These are phyloP conservation scores for Podaxis carcinomalis DNA, from an alignment of 768 basidiomycete genomes.

Conservation along the genomic window DNA sequence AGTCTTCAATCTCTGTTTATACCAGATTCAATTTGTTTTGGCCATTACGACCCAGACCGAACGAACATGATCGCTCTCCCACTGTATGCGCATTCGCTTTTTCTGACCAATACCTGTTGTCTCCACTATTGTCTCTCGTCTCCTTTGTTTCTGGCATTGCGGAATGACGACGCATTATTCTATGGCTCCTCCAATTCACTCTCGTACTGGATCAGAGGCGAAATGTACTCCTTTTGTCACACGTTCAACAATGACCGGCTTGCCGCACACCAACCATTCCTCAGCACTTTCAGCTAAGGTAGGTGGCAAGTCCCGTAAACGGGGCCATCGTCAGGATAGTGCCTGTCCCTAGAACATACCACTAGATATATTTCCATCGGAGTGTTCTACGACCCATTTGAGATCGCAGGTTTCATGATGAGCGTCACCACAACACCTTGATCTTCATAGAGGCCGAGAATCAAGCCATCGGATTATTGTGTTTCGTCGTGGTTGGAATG, in stretches of 20 bases:
- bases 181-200: conserved; percentile 51
- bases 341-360: conserved; percentile 48
- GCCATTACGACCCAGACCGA: too few species aligned
- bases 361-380: conserved; percentile 19
- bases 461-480: conserved; percentile 49
- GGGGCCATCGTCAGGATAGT: conserved; percentile 36
- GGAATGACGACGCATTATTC: conserved; percentile 30
- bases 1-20: not conserved
- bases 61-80: too few species aligned
- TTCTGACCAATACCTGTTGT: too few species aligned
- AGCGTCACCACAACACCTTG: conserved; percentile 44
- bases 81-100: too few species aligned
- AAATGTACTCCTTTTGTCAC: conserved; percentile 55
- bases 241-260: conserved; percentile 43
- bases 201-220: conserved; percentile 56
- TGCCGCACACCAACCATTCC: conserved; percentile 48
- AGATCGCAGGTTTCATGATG: conserved; percentile 36
- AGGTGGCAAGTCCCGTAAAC: conserved; percentile 60
- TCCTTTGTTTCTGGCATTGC: conserved; percentile 23
- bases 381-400: not conserved
- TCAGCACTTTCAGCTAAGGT: conserved; percentile 51
- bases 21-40: not conserved
- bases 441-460: conserved; percentile 55
- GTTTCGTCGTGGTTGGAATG: conserved; percentile 57
- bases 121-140: too few species aligned